Conservation (phyloP, 2,329 filamentous ascomycete species). For the Neophaeococcomyces mojaviensis region DNA sequence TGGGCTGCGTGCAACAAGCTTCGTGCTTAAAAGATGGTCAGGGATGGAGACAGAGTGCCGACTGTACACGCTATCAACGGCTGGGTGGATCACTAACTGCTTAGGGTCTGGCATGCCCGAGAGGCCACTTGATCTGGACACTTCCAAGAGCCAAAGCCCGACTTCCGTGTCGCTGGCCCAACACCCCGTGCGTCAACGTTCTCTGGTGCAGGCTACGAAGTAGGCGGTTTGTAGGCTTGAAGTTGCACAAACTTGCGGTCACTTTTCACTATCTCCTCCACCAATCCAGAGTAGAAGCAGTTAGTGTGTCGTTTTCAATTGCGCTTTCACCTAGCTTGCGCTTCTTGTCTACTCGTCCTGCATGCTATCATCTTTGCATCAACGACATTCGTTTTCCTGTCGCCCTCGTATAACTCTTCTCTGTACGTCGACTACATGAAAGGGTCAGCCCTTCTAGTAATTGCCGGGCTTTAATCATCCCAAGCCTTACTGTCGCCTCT, state of each 20-base stretch:
- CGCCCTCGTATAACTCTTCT: background rate
- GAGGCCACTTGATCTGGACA: background rate
- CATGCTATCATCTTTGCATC: constrained; percentile 7
- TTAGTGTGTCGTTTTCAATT: constrained; percentile 6
- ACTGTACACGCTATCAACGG: constrained; percentile 5
- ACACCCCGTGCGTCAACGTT: constrained; percentile 2
- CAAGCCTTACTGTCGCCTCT: background rate
- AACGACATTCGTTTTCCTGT: constrained; percentile 8
- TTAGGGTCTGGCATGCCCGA: constrained; percentile 4
- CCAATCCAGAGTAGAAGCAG: background rate
- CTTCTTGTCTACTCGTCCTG: background rate
- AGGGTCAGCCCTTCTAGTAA: background rate
- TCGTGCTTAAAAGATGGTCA: no score
- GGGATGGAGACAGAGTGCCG: background rate
- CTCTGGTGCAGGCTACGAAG: background rate
- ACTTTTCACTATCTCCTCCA: constrained; percentile 8
- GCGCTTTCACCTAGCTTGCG: constrained; percentile 4
- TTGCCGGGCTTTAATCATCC: background rate
- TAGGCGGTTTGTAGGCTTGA: constrained; percentile 2
- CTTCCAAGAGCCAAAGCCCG: constrained; percentile 3
- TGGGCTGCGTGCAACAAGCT: no score
- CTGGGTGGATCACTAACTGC: background rate
- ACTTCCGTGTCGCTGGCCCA: constrained; percentile 2
- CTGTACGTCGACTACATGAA: background rate
- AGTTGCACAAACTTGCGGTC: constrained; percentile 1